Evolutionary conservation across 257 asterid genomes (phyloP), one percentile per base, ranked within the genome.

Genomic region (Datura wrightii): DNA sequence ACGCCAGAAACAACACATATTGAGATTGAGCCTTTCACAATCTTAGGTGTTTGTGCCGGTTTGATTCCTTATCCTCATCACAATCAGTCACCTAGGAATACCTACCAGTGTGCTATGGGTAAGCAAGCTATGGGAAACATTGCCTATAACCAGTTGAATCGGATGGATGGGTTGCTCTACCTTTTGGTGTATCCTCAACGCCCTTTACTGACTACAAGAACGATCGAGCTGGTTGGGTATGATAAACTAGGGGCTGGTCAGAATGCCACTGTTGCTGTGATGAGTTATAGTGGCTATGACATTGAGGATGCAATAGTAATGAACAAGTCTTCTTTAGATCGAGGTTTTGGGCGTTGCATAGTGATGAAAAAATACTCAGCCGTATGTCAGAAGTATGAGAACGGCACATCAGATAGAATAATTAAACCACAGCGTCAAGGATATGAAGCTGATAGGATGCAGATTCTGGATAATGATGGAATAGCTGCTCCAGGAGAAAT

Each of bases 21-120:
- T 85, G 99, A 96, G 92, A 96, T 96, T 79, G 99, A 96, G 87
- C 99, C 99, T 85, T 91, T 96, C 84, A 96, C 99, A 83, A 94
- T 96, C 88, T 88, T 96, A 80, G 98, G 99, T 82, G 94, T 93
- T 37, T 78, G 87, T 86, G 99, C 99, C 83, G 99, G 99, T 81
- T 89, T 96, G 93, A 96, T 96, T 83, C 99, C 99, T 79, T 96
- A 91, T 91, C 99, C 99, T 80, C 99, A 96, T 92, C 99, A 96
- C 92, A 96, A 94, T 86, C 99, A 96, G 92, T 96, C 99, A 24
- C 99, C 99, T 78, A 92, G 99, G 89, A 96, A 96, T 90, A 96
- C 99, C 41, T 96, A 94, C 89, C 99, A 96, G 98, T 96, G 99
- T 90, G 99, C 99, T 50, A 96, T 96, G 98, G 99, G 99, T 86